Evolutionary conservation across 139 green algal genomes (phyloP).

Genomic region (Coelastrella sp.): DNA sequence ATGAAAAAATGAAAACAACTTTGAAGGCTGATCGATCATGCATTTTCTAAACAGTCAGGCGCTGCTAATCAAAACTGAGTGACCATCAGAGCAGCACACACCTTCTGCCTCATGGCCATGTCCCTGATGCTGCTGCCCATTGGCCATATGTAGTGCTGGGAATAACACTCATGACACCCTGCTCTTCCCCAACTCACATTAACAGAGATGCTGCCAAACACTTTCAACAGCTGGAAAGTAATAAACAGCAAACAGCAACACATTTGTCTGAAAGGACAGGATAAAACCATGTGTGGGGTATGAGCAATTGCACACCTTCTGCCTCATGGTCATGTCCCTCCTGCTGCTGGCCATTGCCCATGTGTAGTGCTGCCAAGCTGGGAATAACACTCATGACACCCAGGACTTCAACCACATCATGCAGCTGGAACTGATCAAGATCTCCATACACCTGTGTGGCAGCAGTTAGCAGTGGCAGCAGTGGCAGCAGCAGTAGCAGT

Average conservation of each 20-base stretch:
- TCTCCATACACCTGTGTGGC: constrained; percentile 63
- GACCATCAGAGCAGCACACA: background rate
- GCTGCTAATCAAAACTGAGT: too few species aligned
- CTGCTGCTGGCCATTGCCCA: constrained; percentile 32
- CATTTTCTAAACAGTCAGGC: too few species aligned
- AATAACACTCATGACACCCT: constrained; percentile 63
- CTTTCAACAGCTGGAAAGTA: too few species aligned
- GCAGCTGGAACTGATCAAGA: constrained; percentile 64
- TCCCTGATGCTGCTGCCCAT: constrained; percentile 30
- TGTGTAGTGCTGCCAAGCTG: constrained; percentile 7
- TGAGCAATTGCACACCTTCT: background rate
- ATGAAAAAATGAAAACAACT: too few species aligned
- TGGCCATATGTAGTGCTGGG: constrained; percentile 15
- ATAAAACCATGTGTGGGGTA: background rate
- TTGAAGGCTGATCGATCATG: too few species aligned
- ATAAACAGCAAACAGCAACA: too few species aligned
- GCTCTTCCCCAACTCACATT: too few species aligned
- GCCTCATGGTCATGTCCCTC: background rate
- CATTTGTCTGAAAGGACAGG: background rate
- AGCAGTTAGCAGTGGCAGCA: too few species aligned
- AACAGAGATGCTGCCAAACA: too few species aligned
- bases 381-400: constrained; percentile 63
- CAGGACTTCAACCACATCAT: constrained; percentile 77
- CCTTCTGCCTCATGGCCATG: background rate
- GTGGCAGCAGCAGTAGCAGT: background rate